These are phyloP conservation scores for Penicillium thymicola DNA, from an alignment of 2,329 filamentous ascomycete genomes.

Conservation along the genomic window DNA sequence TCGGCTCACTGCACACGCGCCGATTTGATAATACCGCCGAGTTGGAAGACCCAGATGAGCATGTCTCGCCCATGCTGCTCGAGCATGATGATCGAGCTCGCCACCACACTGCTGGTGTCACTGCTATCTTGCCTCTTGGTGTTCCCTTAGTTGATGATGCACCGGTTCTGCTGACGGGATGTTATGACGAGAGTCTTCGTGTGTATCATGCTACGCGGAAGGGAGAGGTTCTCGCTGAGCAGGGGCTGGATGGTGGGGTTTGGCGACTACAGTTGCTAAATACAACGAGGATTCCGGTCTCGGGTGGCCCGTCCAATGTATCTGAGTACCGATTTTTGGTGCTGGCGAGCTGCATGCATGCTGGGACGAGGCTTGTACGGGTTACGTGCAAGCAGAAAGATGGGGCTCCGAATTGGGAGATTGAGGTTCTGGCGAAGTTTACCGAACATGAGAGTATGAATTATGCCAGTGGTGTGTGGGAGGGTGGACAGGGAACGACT, in stretches of 20 bases:
- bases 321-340: constrained; percentile 46
- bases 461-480: constrained; percentile 69
- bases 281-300: neutral
- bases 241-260: constrained; percentile 73
- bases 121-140: constrained; percentile 72
- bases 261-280: constrained; percentile 70
- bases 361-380: constrained; percentile 66
- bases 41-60: constrained; percentile 12
- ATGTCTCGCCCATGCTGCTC: constrained; percentile 16
- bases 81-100: constrained; percentile 49
- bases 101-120: constrained; percentile 78
- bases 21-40: constrained; percentile 26
- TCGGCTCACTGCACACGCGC: constrained; percentile 34
- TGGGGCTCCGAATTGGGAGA: constrained; percentile 52
- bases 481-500: constrained; percentile 11
- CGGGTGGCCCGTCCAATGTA: constrained; percentile 3
- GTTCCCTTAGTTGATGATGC: constrained; percentile 42
- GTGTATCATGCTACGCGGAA: constrained; percentile 48
- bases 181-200: constrained; percentile 82
- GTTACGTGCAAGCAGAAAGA: constrained; percentile 31
- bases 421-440: constrained; percentile 67
- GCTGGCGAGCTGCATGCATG: constrained; percentile 94
- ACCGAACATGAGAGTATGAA: constrained; percentile 93
- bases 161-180: constrained; percentile 73
- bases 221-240: constrained; percentile 58